These are phyloP conservation scores for Bromus sterilis DNA, from an alignment of 176 grass and related monocot species.

Conservation along the genomic window DNA sequence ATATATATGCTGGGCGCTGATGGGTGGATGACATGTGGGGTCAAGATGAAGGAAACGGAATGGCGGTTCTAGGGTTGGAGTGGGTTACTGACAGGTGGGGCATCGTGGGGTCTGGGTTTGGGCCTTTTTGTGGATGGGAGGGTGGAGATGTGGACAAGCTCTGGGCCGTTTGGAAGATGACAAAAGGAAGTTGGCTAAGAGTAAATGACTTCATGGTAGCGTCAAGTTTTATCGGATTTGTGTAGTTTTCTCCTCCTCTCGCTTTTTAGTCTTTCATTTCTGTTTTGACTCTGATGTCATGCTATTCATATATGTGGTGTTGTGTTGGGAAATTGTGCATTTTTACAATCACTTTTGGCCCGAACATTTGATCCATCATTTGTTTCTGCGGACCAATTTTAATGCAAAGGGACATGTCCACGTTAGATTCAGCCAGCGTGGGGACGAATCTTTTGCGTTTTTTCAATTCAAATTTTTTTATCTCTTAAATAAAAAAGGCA, in stretches of 20 bases:
- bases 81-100: conserved; percentile 16
- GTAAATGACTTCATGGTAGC: conserved; percentile 2
- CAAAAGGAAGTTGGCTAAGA: conserved; percentile 7
- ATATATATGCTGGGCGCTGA: not conserved
- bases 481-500: no score
- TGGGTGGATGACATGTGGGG: conserved; percentile 37
- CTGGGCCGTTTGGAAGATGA: conserved; percentile 19
- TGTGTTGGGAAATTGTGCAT: no score
- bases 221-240: not conserved
- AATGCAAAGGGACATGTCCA: no score
- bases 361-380: no score
- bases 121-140: conserved; percentile 20
- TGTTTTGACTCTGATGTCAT: not conserved
- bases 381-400: no score
- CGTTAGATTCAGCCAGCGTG: no score
- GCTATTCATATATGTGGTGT: not conserved
- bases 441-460: no score
- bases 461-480: no score
- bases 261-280: not conserved
- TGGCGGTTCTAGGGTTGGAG: conserved; percentile 34
- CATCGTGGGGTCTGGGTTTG: not conserved
- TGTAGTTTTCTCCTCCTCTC: not conserved
- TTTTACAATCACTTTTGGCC: no score
- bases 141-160: conserved; percentile 23
- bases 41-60: not conserved